phyloP scores from a whole-genome alignment of 1,139 yeast species.

The Kodamaea fungicola region DNA sequence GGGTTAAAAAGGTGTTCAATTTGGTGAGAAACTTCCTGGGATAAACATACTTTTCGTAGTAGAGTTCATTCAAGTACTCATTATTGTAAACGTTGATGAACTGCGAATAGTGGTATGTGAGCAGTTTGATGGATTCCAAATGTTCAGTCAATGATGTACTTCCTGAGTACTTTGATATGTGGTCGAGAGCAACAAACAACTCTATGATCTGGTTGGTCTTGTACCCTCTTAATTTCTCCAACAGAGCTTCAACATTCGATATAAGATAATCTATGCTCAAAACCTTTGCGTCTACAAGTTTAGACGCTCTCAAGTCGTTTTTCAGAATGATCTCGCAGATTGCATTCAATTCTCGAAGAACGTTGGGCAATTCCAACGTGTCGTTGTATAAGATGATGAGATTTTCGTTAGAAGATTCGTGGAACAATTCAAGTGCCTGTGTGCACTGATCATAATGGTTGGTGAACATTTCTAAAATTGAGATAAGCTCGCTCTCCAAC shows the following conservation, averaged over 20 bases:
- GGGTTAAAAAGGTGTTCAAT: slow-evolving; percentile 32
- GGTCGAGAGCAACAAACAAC: slow-evolving; percentile 18
- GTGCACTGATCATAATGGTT: slow-evolving; percentile 79
- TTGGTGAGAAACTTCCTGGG: slow-evolving; percentile 35
- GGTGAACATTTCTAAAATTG: slow-evolving; percentile 66
- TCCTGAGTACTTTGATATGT: neutral
- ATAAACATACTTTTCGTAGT: slow-evolving; percentile 38
- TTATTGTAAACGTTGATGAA: slow-evolving; percentile 33
- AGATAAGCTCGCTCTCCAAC: slow-evolving; percentile 69
- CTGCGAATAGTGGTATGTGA: slow-evolving; percentile 36
- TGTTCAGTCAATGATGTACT: slow-evolving; percentile 3
- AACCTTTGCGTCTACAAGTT: slow-evolving; percentile 17
- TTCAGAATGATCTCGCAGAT: slow-evolving; percentile 36
- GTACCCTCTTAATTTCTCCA: slow-evolving; percentile 19
- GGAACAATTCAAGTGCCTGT: slow-evolving; percentile 25
- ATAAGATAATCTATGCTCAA: slow-evolving; percentile 17
- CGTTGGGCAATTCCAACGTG: slow-evolving; percentile 25
- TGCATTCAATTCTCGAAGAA: slow-evolving; percentile 20
- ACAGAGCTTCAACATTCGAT: slow-evolving; percentile 14
- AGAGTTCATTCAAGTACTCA: slow-evolving; percentile 38
- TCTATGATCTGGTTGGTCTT: slow-evolving; percentile 25
- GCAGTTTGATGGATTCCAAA: slow-evolving; percentile 24
- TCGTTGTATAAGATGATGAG: slow-evolving; percentile 29
- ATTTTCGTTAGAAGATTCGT: slow-evolving; percentile 14
- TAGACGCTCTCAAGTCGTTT: slow-evolving; percentile 33